Conservation (phyloP, 139 green algal genomes). For the Chlamydomonas schloesseri region DNA sequence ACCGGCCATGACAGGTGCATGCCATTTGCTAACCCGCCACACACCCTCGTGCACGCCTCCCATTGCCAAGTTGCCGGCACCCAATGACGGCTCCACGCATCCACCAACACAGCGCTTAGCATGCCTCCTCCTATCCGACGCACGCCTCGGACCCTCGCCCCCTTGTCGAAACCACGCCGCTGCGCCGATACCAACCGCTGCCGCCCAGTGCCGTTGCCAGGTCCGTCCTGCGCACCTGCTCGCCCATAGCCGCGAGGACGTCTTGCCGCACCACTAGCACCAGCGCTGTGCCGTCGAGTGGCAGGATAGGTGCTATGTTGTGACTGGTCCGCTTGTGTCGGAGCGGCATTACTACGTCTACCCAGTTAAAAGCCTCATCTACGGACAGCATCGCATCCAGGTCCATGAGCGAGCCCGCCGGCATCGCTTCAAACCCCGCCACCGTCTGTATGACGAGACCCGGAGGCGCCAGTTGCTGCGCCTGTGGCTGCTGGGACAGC, state of each 20-base stretch:
- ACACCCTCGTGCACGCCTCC: no score
- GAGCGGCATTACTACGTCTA: not conserved
- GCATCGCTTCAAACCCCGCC: not conserved
- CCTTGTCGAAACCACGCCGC: no score
- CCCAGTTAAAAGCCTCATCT: not conserved
- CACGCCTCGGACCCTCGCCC: no score
- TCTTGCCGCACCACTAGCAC: conserved; percentile 13
- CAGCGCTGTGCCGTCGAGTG: not conserved
- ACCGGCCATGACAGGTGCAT: no score
- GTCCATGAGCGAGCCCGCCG: not conserved
- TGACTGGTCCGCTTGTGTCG: not conserved
- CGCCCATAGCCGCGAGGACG: not conserved
- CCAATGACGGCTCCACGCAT: no score
- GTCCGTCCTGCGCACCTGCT: no score
- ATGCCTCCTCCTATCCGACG: no score
- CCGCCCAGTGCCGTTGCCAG: no score
- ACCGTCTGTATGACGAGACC: not conserved
- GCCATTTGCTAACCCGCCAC: no score
- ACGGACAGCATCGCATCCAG: not conserved
- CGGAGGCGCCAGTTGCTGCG: not conserved
- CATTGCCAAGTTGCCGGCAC: no score
- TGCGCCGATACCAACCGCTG: no score
- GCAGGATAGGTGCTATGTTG: not conserved
- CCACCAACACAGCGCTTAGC: no score
- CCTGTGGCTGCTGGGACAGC: not conserved